These are phyloP conservation scores for Botrytis medusae DNA, from an alignment of 2,329 filamentous ascomycete species.

Conservation along the genomic window DNA sequence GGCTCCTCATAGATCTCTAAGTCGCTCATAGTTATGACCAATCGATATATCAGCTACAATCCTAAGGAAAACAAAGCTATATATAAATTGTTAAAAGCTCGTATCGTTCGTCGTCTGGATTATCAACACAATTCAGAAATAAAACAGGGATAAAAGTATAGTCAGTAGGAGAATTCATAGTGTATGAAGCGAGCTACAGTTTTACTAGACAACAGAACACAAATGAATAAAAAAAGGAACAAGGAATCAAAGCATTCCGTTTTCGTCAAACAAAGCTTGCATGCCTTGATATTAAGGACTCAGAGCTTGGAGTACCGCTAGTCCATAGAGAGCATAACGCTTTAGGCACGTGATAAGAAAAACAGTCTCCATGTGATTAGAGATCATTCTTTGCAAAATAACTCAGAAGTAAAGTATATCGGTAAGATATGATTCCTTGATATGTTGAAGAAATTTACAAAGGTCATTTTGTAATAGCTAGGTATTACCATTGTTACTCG, in stretches of 20 bases:
- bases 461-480: not conserved
- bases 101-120: not conserved
- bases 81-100: not conserved
- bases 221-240: not conserved
- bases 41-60: not conserved
- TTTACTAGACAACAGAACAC: not conserved
- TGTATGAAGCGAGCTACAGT: not conserved
- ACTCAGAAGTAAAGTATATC: not conserved
- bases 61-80: not conserved
- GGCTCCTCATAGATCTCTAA: not conserved
- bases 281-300: not conserved
- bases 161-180: not conserved
- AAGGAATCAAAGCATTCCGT: not conserved
- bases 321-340: accelerated
- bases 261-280: not conserved
- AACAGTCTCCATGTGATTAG: not conserved
- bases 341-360: not conserved
- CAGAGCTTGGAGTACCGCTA: accelerated
- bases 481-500: not conserved
- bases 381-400: not conserved
- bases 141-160: not conserved
- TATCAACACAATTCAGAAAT: not conserved
- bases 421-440: no score
- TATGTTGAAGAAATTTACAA: not conserved
- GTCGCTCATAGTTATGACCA: not conserved